A percentile compares a stretch with the other conserved stretches of the same genome.
These are phyloP conservation scores for Closterium sp. DNA, from an alignment of 139 green algal species.

Conservation along the genomic window DNA sequence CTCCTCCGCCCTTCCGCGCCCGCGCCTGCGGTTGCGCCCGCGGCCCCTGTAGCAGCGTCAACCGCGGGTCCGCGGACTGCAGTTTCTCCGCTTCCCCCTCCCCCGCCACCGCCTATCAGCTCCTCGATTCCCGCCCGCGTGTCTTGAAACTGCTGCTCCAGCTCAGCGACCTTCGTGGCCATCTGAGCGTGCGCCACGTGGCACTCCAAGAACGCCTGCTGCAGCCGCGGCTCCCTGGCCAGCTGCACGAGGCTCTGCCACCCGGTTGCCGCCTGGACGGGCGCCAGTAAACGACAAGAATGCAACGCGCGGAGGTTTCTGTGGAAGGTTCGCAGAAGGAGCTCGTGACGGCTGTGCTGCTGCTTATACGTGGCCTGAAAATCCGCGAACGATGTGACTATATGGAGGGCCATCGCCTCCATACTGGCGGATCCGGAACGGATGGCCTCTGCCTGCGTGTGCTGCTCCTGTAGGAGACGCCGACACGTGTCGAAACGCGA, in stretches of 20 bases:
- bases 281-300: slow-evolving; percentile 61
- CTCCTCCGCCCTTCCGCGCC: background rate
- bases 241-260: slow-evolving; percentile 8
- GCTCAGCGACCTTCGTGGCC: slow-evolving; percentile 66
- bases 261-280: slow-evolving; percentile 40
- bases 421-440: slow-evolving; percentile 82
- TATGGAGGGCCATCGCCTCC: slow-evolving; percentile 83
- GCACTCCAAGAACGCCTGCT: slow-evolving; percentile 54
- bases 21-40: background rate
- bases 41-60: background rate
- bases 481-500: slow-evolving; percentile 59
- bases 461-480: slow-evolving; percentile 69
- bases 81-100: background rate
- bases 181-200: slow-evolving; percentile 63
- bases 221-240: slow-evolving; percentile 22
- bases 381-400: slow-evolving; percentile 56
- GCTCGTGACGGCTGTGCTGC: slow-evolving; percentile 59
- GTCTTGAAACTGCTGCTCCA: slow-evolving; percentile 53
- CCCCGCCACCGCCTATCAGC: background rate
- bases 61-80: background rate
- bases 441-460: slow-evolving; percentile 70
- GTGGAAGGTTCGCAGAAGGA: slow-evolving; percentile 73
- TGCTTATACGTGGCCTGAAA: slow-evolving; percentile 62
- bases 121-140: slow-evolving; percentile 77
- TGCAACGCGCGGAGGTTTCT: slow-evolving; percentile 67